Evolutionary conservation across 2,329 filamentous ascomycete species (phyloP).

Genomic region (Kalaharituber pfeilii): DNA sequence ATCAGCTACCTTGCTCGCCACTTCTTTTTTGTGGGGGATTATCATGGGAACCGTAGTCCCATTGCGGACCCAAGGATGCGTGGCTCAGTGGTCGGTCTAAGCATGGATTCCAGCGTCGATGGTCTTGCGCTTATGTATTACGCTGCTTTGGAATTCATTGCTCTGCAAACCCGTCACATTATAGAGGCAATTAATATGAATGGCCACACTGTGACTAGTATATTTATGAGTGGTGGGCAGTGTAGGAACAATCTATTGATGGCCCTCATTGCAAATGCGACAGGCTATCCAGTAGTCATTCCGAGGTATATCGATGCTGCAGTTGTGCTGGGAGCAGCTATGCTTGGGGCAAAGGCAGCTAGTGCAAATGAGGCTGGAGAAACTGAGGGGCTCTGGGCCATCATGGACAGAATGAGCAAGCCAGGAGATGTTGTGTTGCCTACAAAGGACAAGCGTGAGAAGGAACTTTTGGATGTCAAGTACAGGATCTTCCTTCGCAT

Average conservation of each 20-base stretch:
- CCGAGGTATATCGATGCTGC: slow-evolving; percentile 88
- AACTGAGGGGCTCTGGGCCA: slow-evolving; percentile 79
- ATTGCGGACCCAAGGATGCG: slow-evolving; percentile 88
- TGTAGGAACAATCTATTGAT: slow-evolving; percentile 92
- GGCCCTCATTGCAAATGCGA: slow-evolving; percentile 75
- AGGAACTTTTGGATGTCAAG: slow-evolving; percentile 66
- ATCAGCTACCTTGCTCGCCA: slow-evolving; percentile 78
- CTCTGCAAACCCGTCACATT: slow-evolving; percentile 90
- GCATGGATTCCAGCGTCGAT: slow-evolving; percentile 70
- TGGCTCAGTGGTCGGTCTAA: slow-evolving; percentile 71
- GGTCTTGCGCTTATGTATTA: slow-evolving; percentile 87
- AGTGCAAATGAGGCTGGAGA: slow-evolving; percentile 53
- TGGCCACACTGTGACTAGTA: slow-evolving; percentile 72
- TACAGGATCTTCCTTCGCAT: slow-evolving; percentile 93
- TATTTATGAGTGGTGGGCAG: slow-evolving; percentile 98
- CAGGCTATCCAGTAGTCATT: slow-evolving; percentile 81
- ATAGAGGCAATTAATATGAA: slow-evolving; percentile 82
- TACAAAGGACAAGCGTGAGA: slow-evolving; percentile 52
- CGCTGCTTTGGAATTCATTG: slow-evolving; percentile 93
- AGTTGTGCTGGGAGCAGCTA: slow-evolving; percentile 93
- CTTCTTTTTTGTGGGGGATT: slow-evolving; percentile 96
- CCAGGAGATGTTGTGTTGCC: slow-evolving; percentile 70
- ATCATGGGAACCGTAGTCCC: slow-evolving; percentile 84
- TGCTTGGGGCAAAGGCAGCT: slow-evolving; percentile 95
- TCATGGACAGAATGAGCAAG: slow-evolving; percentile 97